Base-by-base conservation (phyloP, 352 stramenopile species). In the Globisporangium abappressorium region DNA sequence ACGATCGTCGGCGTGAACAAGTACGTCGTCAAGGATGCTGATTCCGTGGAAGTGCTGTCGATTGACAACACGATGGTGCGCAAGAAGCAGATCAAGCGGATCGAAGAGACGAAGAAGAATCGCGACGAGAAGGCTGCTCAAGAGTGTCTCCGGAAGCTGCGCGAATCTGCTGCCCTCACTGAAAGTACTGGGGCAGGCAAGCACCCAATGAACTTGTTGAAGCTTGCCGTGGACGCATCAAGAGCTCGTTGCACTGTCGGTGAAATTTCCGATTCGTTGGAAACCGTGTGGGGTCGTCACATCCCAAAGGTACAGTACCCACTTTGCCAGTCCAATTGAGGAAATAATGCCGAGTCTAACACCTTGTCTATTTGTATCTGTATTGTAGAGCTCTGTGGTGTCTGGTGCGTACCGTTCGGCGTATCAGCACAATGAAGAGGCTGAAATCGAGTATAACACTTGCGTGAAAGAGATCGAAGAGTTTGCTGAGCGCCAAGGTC, bases 1-100 rank as follows among this genome's bases (percentile, higher is more conserved):
- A 90, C 90, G 6, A 95, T 99, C 64, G 96, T 99, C 11, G 97
- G 97, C 26, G 94, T 99, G 12, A 99, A 99, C 82, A 99, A 99
- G 75, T 98, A 99, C 79, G 74, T 87, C 18, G 80, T 98, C 46
- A 78, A 93, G 65, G 79, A 95, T 62, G 82, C 87, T 49, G 89
- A 97, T 73, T 74, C 71, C n/a, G 84, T 98, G 30, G 94, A 98
- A 65, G 94, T 98, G 33, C 75, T 98, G 8, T 77, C 84, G 61
- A 98, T 99, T 74, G 94, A 99, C 69, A 98, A 98, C 70, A 93
- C 82, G 36, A 73, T 81, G 56, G 96, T 98, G 46, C 83, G 93
- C 69, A 77, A 94, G 59, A 90, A 90, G 62, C 96, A 99, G 74
- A 93, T 98, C 64, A 85, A 84, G 38, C 82, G 90, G 30, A 84